Base-by-base conservation (phyloP, 805 yeast species). In the Spathaspora hagerdaliae region DNA sequence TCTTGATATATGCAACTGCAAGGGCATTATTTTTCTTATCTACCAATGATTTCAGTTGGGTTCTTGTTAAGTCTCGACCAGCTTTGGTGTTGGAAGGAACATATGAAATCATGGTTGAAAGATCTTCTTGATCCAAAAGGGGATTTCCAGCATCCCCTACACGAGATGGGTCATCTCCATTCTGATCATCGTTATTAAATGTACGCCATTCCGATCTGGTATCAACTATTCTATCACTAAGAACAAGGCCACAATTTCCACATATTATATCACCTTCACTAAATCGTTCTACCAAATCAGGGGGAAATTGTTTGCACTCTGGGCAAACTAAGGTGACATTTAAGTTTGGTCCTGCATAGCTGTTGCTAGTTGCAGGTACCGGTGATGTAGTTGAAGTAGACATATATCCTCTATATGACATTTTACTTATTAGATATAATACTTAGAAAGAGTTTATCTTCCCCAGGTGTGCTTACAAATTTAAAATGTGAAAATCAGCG, bases 91-190 rank as follows among this genome's bases (percentile, higher is more conserved):
- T 27, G 14, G 34, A 19, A 34, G 87, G 87, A 19, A 85, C 89
- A 46, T 83, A 82, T 26, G 96, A 87, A 48, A 94, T 94, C 73
- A 90, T 83, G 5, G 99, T 94, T 12, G 95, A 87, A 45, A 92
- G 80, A 64, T 90, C 95, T 55, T 86, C 91, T 15, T 94, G 86
- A 58, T 90, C 97, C 53, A 94, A 74, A 42, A 90, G 71, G 8
- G 97, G 96, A 61, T 90, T 91, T n/a, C 89, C 83, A 6, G 97
- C 97, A 61, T 90, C 97, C 65, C 98, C 99, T 51, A 94, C 99
- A 86, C 99, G 97, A 53, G 92, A 84, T 3, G 99, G 99, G 63
- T 92, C 99, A 64, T 89, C 97, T 57, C 95, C 96, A 55, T 91
- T 92, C 63, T 91, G 97, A 64, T 94, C 98, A 64, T 92, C 99